Evolutionary conservation across 805 yeast genomes (phyloP), one percentile per base, ranked within the genome.

Genomic region (Saccharomycopsis schoenii): DNA sequence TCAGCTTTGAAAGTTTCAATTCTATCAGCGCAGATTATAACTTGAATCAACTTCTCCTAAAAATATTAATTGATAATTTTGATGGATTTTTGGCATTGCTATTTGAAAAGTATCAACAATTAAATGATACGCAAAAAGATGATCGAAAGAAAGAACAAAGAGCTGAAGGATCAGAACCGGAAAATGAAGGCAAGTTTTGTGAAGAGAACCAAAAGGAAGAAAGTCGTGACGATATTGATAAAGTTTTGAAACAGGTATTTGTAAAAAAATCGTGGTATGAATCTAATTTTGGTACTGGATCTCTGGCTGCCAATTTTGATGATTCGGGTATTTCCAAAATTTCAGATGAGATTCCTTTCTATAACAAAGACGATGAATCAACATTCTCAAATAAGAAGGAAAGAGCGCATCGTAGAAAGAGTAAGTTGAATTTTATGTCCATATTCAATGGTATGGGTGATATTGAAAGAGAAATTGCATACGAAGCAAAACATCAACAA

Each of bases 11-110:
- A 34, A 61, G 64, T 47, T 63, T 63, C 24, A 57, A 61, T 21
- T 56, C 60, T 50, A 56, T 63, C 24, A 63, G 58, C 36, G 64
- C 57, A 14, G 61, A 63, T 36, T 63, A 63, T 57, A 63, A 61
- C 36, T 43, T 61, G n/a, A 56, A 63, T 41, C 64, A 61, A 19
- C 42, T 63, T 19, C 29, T 63, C 15, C 41, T 63, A 19, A 63
- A 61, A 37, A 39, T 61, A 14, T 29, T 61, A 29, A 63, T 63
- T 25, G 65, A 63, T 40, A 63, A 63, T 42, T 63, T 37, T 57
- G 64, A 61, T 29, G 25, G 60, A 1, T 34, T 63, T 17, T 14
- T 63, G n/a, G 29, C 43, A 15, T 56, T 57, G 41, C 15, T 56
- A 8, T 56, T 41, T 41, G 40, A 42, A 15, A 19, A 40, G 6